phyloP scores from a whole-genome alignment of 129 eudicot genomes.

The Erigeron canadensis region DNA sequence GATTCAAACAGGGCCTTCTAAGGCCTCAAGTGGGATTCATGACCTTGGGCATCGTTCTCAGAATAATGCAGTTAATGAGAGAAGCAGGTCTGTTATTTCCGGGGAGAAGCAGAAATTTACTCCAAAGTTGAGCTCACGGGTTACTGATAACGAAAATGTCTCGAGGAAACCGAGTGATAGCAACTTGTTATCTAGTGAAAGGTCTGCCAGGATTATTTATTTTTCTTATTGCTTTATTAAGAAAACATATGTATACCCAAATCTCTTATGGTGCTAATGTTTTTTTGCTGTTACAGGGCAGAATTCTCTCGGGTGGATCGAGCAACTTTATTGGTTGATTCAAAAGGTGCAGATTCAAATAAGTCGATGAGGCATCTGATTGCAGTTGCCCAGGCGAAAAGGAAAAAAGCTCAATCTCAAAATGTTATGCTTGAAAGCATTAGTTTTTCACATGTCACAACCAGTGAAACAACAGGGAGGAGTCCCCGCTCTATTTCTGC shows the following conservation, averaged over 20 bases:
- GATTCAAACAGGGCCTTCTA: constrained; percentile 40
- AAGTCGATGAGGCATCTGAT: constrained; percentile 77
- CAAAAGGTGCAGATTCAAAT: constrained; percentile 56
- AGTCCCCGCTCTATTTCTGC: constrained; percentile 56
- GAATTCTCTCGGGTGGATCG: constrained; percentile 44
- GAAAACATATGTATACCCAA: background rate
- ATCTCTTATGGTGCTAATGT: constrained; percentile 21
- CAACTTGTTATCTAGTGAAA: constrained; percentile 39
- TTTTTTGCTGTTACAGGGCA: constrained; percentile 31
- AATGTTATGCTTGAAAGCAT: constrained; percentile 37
- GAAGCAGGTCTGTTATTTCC: constrained; percentile 41
- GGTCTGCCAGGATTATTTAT: constrained; percentile 36
- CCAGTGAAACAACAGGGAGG: constrained; percentile 36
- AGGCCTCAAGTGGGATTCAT: constrained; percentile 29
- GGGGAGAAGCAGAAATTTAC: constrained; percentile 63
- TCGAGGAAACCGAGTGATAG: constrained; percentile 34
- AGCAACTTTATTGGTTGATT: constrained; percentile 33
- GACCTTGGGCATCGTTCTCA: constrained; percentile 37
- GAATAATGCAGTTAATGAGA: constrained; percentile 40
- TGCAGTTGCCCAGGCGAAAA: constrained; percentile 94
- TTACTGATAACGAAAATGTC: constrained; percentile 32
- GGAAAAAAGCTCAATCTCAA: constrained; percentile 66
- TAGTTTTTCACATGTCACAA: constrained; percentile 26
- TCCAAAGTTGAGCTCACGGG: constrained; percentile 42
- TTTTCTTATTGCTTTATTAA: background rate